Percentiles rank a stretch among this genome's conserved stretches.
These are phyloP conservation scores for Hypoxylon sp. DNA, from an alignment of 2,329 filamentous ascomycete species.

Conservation along the genomic window DNA sequence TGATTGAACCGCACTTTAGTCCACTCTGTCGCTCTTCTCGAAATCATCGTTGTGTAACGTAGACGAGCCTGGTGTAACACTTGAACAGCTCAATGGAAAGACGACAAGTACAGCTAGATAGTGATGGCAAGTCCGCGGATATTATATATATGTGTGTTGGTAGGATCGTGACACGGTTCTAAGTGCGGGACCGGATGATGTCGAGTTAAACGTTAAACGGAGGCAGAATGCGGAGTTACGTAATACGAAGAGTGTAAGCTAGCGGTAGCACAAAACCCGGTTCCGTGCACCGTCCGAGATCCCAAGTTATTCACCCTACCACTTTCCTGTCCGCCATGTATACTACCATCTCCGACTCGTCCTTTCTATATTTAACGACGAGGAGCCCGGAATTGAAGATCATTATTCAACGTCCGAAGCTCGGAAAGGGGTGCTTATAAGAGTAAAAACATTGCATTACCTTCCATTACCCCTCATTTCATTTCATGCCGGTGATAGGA, in stretches of 20 bases:
- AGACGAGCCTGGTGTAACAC: background rate
- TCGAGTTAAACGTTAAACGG: background rate
- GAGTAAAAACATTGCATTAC: too few species aligned
- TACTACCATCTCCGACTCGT: background rate
- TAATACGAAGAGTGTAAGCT: background rate
- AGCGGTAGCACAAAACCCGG: background rate
- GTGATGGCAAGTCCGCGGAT: too few species aligned
- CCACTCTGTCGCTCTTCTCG: slow-evolving; percentile 39
- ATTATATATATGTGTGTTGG: background rate
- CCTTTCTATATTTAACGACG: background rate
- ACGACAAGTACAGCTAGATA: background rate
- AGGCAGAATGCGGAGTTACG: slow-evolving; percentile 8
- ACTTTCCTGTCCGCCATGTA: too few species aligned
- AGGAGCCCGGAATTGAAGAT: background rate
- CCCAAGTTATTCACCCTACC: background rate
- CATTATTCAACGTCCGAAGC: background rate
- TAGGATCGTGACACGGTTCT: background rate
- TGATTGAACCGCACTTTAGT: slow-evolving; percentile 34
- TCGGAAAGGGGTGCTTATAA: background rate
- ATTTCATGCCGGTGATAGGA: too few species aligned
- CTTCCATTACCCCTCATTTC: background rate
- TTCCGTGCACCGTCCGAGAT: slow-evolving; percentile 14
- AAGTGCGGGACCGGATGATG: background rate
- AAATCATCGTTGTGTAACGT: slow-evolving; percentile 34
- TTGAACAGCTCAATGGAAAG: background rate